Conservation (phyloP, 805 yeast genomes). For the Schizosaccharomyces octosporus region DNA sequence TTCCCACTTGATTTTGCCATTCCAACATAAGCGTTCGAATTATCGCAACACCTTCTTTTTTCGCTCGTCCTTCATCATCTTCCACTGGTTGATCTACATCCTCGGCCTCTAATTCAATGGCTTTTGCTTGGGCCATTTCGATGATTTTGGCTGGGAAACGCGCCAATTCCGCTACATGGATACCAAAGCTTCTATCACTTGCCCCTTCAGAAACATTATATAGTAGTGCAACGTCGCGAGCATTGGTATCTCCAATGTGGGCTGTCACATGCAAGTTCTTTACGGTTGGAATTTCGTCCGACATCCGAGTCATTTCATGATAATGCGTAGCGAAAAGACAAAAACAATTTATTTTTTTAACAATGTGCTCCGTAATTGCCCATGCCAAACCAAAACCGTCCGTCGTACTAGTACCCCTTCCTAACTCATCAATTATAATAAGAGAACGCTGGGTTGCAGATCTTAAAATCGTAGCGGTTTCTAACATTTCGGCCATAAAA, state of each 20-base stretch:
- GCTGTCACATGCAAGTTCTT: conserved; percentile 82
- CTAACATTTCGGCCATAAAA: conserved; percentile 89
- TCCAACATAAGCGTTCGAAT: neutral
- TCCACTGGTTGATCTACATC: conserved; percentile 16
- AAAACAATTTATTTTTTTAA: conserved; percentile 46
- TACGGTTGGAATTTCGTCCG: conserved; percentile 35
- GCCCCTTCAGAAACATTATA: conserved; percentile 94
- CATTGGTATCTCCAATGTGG: conserved; percentile 30
- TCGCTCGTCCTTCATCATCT: conserved; percentile 22
- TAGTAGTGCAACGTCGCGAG: conserved; percentile 30
- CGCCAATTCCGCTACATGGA: conserved; percentile 89
- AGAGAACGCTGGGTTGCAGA: conserved; percentile 58
- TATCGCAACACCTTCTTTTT: neutral
- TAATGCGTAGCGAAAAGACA: conserved; percentile 91
- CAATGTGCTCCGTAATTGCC: conserved; percentile 76
- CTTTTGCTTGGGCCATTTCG: conserved; percentile 86
- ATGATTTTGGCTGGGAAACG: conserved; percentile 77
- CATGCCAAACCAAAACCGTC: conserved; percentile 97
- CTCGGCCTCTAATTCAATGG: conserved; percentile 53
- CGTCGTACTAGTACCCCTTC: conserved; percentile 80
- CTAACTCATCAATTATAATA: conserved; percentile 80
- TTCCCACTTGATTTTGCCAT: neutral
- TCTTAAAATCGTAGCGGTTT: conserved; percentile 65
- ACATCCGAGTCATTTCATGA: conserved; percentile 72
- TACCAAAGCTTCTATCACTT: conserved; percentile 88